Conservation (phyloP, 768 basidiomycete genomes). For the Leccinum rimulosum region DNA sequence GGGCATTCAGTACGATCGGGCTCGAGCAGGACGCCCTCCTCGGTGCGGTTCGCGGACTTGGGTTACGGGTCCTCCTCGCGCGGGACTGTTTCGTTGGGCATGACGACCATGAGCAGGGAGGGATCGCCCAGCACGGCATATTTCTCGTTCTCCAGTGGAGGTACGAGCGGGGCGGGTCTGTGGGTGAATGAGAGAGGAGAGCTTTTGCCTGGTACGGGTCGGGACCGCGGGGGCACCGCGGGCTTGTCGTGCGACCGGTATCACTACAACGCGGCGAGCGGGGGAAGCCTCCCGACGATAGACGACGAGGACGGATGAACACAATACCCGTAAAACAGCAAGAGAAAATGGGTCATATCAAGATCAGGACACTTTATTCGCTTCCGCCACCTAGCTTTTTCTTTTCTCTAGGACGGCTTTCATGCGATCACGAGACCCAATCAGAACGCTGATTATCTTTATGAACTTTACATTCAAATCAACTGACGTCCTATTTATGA, state of each 20-base stretch:
- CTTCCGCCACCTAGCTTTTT: background rate
- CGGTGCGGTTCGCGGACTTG: slow-evolving; percentile 22
- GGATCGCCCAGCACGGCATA: slow-evolving; percentile 26
- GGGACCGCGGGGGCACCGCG: slow-evolving; percentile 2
- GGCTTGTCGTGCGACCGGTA: slow-evolving; percentile 12
- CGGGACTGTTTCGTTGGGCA: background rate
- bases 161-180: slow-evolving; percentile 4
- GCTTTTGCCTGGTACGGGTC: slow-evolving; percentile 8
- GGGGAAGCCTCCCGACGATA: slow-evolving; percentile 9
- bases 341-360: background rate
- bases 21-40: slow-evolving; percentile 21
- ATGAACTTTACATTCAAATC: slow-evolving; percentile 14
- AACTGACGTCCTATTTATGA: slow-evolving; percentile 25
- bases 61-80: background rate
- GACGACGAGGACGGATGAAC: slow-evolving; percentile 10
- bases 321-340: background rate
- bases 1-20: slow-evolving; percentile 26
- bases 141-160: slow-evolving; percentile 25
- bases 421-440: slow-evolving; percentile 10
- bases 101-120: slow-evolving; percentile 2
- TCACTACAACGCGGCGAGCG: slow-evolving; percentile 16
- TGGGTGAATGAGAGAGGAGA: slow-evolving; percentile 31
- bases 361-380: background rate
- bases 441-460: slow-evolving; percentile 23
- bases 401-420: background rate